A percentile compares a stretch with the other conserved stretches of the same genome.
These are phyloP conservation scores for Periconia digitata DNA, from an alignment of 2,329 filamentous ascomycete genomes.

Conservation along the genomic window DNA sequence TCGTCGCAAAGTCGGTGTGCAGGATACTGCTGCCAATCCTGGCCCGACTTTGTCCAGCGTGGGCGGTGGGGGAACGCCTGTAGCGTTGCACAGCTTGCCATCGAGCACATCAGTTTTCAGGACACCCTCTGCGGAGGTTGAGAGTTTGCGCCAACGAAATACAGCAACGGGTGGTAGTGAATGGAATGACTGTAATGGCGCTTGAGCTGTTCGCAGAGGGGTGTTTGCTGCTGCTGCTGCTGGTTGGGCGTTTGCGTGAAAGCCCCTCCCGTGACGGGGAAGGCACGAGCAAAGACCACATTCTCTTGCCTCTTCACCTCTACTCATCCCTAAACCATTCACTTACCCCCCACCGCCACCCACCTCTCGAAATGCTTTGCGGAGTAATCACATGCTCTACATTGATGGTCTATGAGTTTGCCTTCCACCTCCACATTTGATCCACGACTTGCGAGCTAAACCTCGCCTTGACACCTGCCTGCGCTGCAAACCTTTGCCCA, in stretches of 20 bases:
- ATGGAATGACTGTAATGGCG: background rate
- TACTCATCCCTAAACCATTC: background rate
- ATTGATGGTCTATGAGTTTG: background rate
- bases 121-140: conserved; percentile 52
- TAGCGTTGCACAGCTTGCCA: conserved; percentile 53
- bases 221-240: background rate
- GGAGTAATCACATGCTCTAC: background rate
- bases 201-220: background rate
- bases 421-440: background rate
- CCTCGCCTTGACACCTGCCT: background rate
- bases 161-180: conserved; percentile 6
- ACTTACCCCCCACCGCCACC: background rate
- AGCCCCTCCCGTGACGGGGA: background rate
- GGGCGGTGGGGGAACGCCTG: conserved; percentile 8
- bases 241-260: background rate
- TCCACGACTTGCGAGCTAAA: background rate
- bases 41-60: background rate
- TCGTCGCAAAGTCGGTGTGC: conserved; percentile 11
- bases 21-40: conserved; percentile 1
- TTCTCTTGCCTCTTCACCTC: background rate
- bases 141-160: conserved; percentile 26
- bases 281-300: background rate
- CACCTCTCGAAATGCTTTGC: background rate
- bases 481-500: background rate
- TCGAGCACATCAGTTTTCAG: conserved; percentile 67